These are phyloP conservation scores for Suillus cothurnatus DNA, from an alignment of 768 basidiomycete genomes.

Conservation along the genomic window DNA sequence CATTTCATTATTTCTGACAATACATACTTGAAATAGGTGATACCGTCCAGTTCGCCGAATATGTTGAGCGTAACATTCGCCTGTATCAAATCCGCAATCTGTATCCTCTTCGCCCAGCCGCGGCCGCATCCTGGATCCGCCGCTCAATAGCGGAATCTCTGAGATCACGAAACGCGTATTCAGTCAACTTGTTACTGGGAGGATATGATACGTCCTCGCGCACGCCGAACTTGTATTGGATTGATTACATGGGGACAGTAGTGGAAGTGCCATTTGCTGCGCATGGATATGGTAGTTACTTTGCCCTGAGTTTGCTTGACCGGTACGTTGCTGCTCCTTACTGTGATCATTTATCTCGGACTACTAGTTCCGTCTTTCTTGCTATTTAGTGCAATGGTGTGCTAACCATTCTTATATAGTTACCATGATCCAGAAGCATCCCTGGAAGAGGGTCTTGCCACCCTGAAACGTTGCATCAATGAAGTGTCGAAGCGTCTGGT, in stretches of 20 bases:
- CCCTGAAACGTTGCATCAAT: slow-evolving; percentile 82
- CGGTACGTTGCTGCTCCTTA: slow-evolving; percentile 49
- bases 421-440: slow-evolving; percentile 90
- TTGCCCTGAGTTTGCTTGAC: slow-evolving; percentile 90
- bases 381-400: neutral
- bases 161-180: slow-evolving; percentile 84
- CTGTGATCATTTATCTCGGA: neutral
- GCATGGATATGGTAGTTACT: slow-evolving; percentile 94
- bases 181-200: slow-evolving; percentile 90
- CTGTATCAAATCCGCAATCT: slow-evolving; percentile 95
- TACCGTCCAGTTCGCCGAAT: slow-evolving; percentile 96
- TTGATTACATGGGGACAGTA: slow-evolving; percentile 94
- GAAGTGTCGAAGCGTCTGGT: slow-evolving; percentile 86
- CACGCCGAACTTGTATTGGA: slow-evolving; percentile 86
- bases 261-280: slow-evolving; percentile 90
- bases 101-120: slow-evolving; percentile 84
- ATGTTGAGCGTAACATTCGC: slow-evolving; percentile 92
- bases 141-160: slow-evolving; percentile 86
- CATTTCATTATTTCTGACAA: slow-evolving; percentile 4
- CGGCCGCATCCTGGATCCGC: slow-evolving; percentile 95
- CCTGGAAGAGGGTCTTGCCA: slow-evolving; percentile 83
- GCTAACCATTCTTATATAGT: slow-evolving; percentile 38
- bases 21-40: slow-evolving; percentile 62
- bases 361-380: neutral
- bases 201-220: slow-evolving; percentile 84